Conservation (phyloP, 148 eudicot genomes). For the Spergularia marina region DNA sequence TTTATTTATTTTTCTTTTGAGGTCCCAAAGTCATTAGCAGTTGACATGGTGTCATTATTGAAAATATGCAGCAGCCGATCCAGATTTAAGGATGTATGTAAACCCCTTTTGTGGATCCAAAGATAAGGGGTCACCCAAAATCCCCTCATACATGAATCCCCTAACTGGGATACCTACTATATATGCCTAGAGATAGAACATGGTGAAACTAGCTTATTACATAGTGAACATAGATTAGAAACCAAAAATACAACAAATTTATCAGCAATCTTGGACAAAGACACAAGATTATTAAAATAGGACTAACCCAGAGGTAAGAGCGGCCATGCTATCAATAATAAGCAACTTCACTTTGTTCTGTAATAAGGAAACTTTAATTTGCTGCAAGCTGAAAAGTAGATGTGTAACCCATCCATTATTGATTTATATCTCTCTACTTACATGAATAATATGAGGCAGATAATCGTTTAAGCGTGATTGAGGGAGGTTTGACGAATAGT, state of each 20-base stretch:
- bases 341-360: constrained; percentile 75
- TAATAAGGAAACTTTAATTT: constrained; percentile 65
- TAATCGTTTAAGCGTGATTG: not conserved
- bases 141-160: not conserved
- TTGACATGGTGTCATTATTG: too few species aligned
- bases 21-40: too few species aligned
- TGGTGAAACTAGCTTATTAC: not conserved
- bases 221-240: not conserved
- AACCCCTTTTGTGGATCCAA: not conserved
- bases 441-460: not conserved
- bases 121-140: not conserved
- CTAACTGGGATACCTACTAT: not conserved
- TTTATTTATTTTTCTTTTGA: too few species aligned
- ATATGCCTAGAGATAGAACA: not conserved
- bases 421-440: not conserved
- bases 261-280: not conserved
- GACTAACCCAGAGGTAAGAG: constrained; percentile 67
- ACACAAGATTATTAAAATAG: constrained; percentile 7
- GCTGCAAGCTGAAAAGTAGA: constrained; percentile 63
- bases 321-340: constrained; percentile 85
- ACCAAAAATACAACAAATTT: not conserved
- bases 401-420: not conserved
- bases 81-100: not conserved
- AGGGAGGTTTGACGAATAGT: not conserved
- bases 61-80: not conserved